Conservation (phyloP, 495 filamentous ascomycete species). For the Podospora didyma region DNA sequence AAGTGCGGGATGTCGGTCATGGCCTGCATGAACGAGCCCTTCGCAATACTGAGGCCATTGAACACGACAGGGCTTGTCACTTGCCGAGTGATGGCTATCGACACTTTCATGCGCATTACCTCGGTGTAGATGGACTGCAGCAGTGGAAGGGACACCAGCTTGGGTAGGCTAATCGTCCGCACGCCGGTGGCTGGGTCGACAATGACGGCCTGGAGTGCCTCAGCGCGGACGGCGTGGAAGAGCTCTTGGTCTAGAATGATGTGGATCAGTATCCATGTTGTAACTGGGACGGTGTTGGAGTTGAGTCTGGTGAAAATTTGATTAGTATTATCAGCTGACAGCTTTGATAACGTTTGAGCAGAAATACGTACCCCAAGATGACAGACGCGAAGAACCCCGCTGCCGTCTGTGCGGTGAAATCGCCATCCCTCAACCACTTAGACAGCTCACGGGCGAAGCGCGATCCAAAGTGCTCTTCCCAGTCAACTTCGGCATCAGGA, state of each 20-base stretch:
- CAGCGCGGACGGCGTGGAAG: slow-evolving; percentile 12
- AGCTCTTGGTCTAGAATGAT: slow-evolving; percentile 18
- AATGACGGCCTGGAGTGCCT: slow-evolving; percentile 9
- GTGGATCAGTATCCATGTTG: slow-evolving; percentile 25
- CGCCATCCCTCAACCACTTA: slow-evolving; percentile 17
- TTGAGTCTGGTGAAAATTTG: slow-evolving; percentile 14
- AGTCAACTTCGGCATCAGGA: slow-evolving; percentile 16
- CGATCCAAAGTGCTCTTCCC: slow-evolving; percentile 27
- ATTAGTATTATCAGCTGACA: not conserved
- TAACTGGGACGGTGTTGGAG: slow-evolving; percentile 22
- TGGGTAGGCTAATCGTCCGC: slow-evolving; percentile 15
- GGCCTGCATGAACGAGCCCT: slow-evolving; percentile 19
- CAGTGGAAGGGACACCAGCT: slow-evolving; percentile 26
- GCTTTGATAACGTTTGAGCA: too few relatives aligned
- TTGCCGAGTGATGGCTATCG: not conserved
- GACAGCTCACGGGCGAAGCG: slow-evolving; percentile 17
- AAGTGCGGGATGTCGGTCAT: slow-evolving; percentile 19
- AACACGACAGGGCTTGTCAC: slow-evolving; percentile 3
- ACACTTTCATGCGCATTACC: slow-evolving; percentile 28
- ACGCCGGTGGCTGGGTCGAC: slow-evolving; percentile 1
- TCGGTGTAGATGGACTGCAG: slow-evolving; percentile 34
- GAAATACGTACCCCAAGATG: too few relatives aligned
- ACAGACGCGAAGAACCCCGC: too few relatives aligned
- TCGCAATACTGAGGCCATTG: slow-evolving; percentile 17
- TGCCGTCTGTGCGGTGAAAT: slow-evolving; percentile 2